A percentile compares a stretch with the other conserved stretches of the same genome.
Conservation (phyloP, 2,329 filamentous ascomycete genomes). For the Colletotrichum sp. region DNA sequence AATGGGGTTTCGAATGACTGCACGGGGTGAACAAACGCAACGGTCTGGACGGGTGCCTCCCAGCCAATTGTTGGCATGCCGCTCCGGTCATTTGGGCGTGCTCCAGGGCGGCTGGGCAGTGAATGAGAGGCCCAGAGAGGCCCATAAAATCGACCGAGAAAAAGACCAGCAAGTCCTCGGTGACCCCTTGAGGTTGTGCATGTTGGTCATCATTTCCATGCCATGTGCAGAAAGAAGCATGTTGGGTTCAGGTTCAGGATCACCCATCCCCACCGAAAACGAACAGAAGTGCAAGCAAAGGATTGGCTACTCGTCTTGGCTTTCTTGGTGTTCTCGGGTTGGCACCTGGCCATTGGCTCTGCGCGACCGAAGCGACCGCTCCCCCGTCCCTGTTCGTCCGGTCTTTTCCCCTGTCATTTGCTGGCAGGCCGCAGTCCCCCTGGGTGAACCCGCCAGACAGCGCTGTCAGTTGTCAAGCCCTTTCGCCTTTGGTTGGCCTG, state of each 20-base stretch:
- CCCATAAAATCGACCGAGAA: not conserved
- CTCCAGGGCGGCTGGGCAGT: constrained; percentile 12
- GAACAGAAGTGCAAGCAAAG: not conserved
- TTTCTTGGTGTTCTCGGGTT: not conserved
- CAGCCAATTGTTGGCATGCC: constrained; percentile 10
- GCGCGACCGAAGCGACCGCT: not conserved
- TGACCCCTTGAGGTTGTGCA: not conserved
- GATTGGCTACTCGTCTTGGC: not conserved
- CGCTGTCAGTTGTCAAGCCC: constrained; percentile 10
- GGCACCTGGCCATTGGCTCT: not conserved
- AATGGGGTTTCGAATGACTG: not conserved
- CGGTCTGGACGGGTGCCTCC: not conserved
- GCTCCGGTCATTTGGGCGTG: not conserved
- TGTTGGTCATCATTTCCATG: not conserved
- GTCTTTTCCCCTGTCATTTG: constrained; percentile 15
- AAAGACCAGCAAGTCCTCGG: not conserved
- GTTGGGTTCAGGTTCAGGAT: not conserved
- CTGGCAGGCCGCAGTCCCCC: not conserved
- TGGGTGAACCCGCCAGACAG: not conserved
- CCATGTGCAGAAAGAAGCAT: constrained; percentile 2
- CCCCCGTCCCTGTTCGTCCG: constrained; percentile 9
- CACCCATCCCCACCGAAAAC: not conserved
- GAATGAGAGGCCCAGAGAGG: not conserved
- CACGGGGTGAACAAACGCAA: not conserved
- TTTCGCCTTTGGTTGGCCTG: not conserved